These are phyloP conservation scores for Reticulascus tulasneorum DNA, from an alignment of 2,329 filamentous ascomycete genomes.

Conservation along the genomic window DNA sequence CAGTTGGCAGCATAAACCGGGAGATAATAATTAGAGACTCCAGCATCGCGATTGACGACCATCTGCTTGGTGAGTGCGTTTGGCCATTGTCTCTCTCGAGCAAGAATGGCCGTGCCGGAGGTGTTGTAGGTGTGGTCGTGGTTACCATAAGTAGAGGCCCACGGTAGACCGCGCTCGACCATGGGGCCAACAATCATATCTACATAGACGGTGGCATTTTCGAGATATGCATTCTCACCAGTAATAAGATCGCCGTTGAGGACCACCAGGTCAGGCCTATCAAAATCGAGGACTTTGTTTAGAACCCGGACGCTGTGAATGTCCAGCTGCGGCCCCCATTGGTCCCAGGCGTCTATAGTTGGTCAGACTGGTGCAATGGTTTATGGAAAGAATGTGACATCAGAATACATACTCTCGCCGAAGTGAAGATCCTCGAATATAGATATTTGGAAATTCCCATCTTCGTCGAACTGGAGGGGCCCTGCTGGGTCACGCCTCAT, in stretches of 20 bases:
- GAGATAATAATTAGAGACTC: constrained; percentile 45
- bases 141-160: constrained; percentile 69
- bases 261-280: constrained; percentile 54
- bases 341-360: constrained; percentile 36
- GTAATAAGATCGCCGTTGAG: constrained; percentile 71
- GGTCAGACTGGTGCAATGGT: background rate
- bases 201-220: constrained; percentile 55
- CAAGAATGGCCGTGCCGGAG: constrained; percentile 39
- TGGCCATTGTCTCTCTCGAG: constrained; percentile 33
- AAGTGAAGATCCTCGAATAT: constrained; percentile 70
- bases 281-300: constrained; percentile 51
- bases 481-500: too few species aligned
- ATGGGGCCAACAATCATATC: constrained; percentile 58
- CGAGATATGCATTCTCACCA: constrained; percentile 55
- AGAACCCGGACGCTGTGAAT: constrained; percentile 54
- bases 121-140: constrained; percentile 62
- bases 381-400: background rate
- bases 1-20: constrained; percentile 37
- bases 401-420: constrained; percentile 54
- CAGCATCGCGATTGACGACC: constrained; percentile 30
- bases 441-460: constrained; percentile 48
- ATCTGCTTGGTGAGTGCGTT: constrained; percentile 37
- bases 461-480: constrained; percentile 31
- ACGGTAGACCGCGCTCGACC: constrained; percentile 49
- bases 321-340: constrained; percentile 51